Base-by-base conservation (phyloP, 768 basidiomycete species). In the Astraeus odoratus region DNA sequence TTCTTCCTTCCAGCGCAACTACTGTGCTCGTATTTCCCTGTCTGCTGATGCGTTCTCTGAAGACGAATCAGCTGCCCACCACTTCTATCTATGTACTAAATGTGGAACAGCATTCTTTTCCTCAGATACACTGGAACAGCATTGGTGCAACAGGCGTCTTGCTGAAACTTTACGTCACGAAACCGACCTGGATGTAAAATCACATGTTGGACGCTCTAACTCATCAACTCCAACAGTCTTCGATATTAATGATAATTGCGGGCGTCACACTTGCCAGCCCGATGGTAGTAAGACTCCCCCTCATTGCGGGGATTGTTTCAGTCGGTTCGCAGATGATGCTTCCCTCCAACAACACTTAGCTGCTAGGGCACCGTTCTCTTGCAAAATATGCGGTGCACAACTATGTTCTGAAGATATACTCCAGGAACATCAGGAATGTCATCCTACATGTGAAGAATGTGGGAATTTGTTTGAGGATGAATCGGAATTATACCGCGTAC, bases 401-500 rank as follows among this genome's bases (percentile, higher is more conserved):
- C 56, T 47, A 36, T 61, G 60, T 37, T 60, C 58, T 22, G 40
- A 52, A 8, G 54, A 54, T 43, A 52, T 58, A 43, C n/a, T 62
- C 24, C 48, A 57, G 16, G 58, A 62, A 25, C 60, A 61, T 47
- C 10, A 58, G 0, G 43, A 58, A 22, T 22, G 39, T 13, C 60
- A 61, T 39, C 55, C 60, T 3, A 48, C 51, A 5, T 61, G 59
- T 43, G 26, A 26, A 46, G 60, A 49, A 42, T 61, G 60, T 13
- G 35, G 25, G 42, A 46, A 43, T 22, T 25, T 39, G 2, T 61
- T 61, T 50, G 39, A 39, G 13, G 50, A 60, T 35, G 23, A 52
- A 39, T 42, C 52, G 39, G 25, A 52, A 22, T 51, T 61, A 8
- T 57, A 55, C 12, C 36, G 26, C 19, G 60, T 61, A 46, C 50